These are phyloP conservation scores for Arthrobotrys pseudoclavata DNA, from an alignment of 2,329 filamentous ascomycete genomes.

Conservation along the genomic window DNA sequence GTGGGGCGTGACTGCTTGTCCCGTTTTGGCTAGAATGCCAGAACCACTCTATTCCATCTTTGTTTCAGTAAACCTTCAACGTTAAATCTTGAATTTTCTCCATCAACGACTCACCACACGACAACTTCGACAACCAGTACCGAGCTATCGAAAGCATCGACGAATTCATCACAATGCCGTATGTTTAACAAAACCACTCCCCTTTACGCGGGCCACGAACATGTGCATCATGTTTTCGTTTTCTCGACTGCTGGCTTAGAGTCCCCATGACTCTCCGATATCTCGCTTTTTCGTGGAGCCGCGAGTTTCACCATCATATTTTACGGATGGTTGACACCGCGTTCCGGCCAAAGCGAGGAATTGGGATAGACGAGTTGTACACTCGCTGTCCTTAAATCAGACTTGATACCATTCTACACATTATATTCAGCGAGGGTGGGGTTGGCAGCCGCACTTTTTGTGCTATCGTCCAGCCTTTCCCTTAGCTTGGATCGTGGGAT, in stretches of 20 bases:
- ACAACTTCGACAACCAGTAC: constrained; percentile 2
- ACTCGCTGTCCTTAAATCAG: constrained; percentile 45
- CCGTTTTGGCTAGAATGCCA: not conserved
- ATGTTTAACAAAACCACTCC: constrained; percentile 26
- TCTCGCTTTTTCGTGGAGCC: constrained; percentile 16
- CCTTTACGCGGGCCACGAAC: not conserved
- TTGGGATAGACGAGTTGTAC: constrained; percentile 27
- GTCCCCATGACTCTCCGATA: constrained; percentile 5
- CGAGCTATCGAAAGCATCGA: not conserved
- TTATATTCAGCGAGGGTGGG: not conserved
- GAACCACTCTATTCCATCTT: not conserved
- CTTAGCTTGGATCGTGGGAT: not conserved
- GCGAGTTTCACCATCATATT: not conserved
- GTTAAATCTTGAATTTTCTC: not conserved
- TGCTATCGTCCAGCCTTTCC: not conserved
- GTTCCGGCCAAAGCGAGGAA: not conserved
- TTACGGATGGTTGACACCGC: not conserved
- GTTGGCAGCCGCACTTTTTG: not conserved
- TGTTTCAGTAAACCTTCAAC: not conserved
- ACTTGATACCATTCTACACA: constrained; percentile 24
- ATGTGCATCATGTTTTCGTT: not conserved
- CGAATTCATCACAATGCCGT: constrained; percentile 46
- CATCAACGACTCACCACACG: constrained; percentile 1
- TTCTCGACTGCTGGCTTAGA: constrained; percentile 6
- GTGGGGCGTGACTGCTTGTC: constrained; percentile 33